Evolutionary conservation across 306 rosid genomes (phyloP).

Genomic region (Vachellia collinsii): DNA sequence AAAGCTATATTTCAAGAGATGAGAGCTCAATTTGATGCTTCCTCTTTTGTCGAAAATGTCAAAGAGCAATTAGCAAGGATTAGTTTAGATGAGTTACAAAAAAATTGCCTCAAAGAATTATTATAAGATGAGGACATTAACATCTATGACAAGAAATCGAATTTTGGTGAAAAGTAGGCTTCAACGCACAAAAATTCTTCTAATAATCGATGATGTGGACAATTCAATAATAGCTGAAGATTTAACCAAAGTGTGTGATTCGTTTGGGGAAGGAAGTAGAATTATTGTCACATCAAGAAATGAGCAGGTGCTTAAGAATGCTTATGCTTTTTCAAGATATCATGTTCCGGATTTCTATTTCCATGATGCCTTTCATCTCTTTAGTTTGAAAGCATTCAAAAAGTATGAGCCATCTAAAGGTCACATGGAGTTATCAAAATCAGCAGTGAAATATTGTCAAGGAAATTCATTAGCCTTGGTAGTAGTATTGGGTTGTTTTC

Average conservation of each 20-base stretch:
- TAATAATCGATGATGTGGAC: neutral
- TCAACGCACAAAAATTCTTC: neutral
- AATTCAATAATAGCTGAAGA: neutral
- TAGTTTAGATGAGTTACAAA: neutral
- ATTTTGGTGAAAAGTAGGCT: neutral
- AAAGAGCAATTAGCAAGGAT: neutral
- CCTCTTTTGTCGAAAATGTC: neutral
- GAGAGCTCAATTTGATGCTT: neutral
- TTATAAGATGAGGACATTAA: neutral
- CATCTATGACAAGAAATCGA: neutral
- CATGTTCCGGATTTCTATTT: too few species aligned
- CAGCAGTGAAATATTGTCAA: neutral
- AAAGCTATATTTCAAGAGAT: neutral
- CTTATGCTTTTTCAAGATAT: too few species aligned
- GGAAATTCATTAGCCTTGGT: constrained; percentile 34
- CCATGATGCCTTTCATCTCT: too few species aligned
- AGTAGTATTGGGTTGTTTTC: constrained; percentile 20
- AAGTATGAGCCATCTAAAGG: too few species aligned
- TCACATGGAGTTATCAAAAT: neutral
- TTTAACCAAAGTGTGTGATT: too few species aligned
- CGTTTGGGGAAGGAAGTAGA: neutral
- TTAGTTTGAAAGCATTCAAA: too few species aligned
- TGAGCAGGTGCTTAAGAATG: neutral
- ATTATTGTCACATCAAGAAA: neutral
- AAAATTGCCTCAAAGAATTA: neutral